These are phyloP conservation scores for Phytophthora idaei DNA, from an alignment of 352 stramenopile species.

Conservation along the genomic window DNA sequence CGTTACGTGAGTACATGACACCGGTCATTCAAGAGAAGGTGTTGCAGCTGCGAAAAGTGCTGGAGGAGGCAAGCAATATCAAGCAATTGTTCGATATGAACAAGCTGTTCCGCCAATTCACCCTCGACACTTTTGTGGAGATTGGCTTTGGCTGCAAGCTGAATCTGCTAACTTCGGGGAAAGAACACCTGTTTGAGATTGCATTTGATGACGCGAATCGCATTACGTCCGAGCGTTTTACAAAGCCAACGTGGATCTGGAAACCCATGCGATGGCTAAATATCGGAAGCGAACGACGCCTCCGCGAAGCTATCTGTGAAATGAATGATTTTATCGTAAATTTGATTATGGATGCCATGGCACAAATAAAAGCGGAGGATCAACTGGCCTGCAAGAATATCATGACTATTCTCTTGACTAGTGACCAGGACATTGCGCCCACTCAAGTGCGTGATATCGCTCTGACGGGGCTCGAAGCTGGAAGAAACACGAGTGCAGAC, in stretches of 20 bases:
- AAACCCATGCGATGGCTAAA: constrained; percentile 36
- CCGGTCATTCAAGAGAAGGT: constrained; percentile 35
- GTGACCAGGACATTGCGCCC: constrained; percentile 7
- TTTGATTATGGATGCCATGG: constrained; percentile 4
- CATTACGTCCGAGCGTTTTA: constrained; percentile 20
- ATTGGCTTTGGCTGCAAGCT: constrained; percentile 63
- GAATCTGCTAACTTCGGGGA: constrained; percentile 22
- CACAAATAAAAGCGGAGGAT: background rate
- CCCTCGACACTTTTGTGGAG: constrained; percentile 55
- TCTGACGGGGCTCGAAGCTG: constrained; percentile 58
- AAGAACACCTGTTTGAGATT: constrained; percentile 41
- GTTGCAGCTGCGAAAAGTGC: constrained; percentile 7
- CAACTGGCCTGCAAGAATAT: constrained; percentile 4
- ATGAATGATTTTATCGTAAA: constrained; percentile 26
- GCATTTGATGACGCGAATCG: constrained; percentile 46
- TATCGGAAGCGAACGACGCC: constrained; percentile 28
- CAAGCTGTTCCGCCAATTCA: constrained; percentile 40
- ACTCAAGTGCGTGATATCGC: constrained; percentile 53
- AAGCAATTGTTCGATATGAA: constrained; percentile 21
- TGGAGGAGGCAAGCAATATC: constrained; percentile 2
- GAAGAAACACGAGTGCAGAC: constrained; percentile 59
- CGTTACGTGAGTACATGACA: constrained; percentile 49
- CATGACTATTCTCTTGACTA: constrained; percentile 15
- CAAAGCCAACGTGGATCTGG: constrained; percentile 39
- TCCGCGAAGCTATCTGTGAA: constrained; percentile 22